Conservation (phyloP, 2,329 filamentous ascomycete genomes). For the Akanthomyces muscarius region DNA sequence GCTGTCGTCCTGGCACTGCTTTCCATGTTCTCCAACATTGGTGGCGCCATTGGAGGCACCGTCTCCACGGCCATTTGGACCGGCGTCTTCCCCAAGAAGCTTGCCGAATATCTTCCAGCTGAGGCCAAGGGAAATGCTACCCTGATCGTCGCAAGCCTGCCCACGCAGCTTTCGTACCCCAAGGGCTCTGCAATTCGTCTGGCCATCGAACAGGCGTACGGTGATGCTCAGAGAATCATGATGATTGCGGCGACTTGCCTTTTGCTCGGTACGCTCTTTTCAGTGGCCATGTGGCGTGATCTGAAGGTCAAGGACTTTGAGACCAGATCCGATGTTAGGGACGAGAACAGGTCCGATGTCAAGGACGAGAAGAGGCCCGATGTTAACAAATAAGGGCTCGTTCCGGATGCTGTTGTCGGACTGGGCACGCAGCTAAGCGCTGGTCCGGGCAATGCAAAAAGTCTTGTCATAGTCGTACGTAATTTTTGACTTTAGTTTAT, state of each 20-base stretch:
- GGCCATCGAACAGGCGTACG: conserved; percentile 4
- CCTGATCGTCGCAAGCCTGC: background rate
- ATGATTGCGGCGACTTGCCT: conserved; percentile 1
- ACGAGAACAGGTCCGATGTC: no score
- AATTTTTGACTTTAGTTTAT: no score
- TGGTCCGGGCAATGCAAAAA: no score
- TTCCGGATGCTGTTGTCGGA: background rate
- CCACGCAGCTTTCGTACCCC: conserved; percentile 4
- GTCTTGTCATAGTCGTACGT: no score
- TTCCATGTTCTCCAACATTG: background rate
- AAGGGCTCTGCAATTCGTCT: background rate
- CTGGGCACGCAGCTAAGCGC: no score
- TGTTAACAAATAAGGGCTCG: background rate
- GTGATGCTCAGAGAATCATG: conserved; percentile 12
- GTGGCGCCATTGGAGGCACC: conserved; percentile 10
- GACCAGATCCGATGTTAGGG: background rate
- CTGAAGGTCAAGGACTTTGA: conserved; percentile 11
- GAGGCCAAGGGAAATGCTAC: background rate
- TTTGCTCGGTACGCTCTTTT: background rate
- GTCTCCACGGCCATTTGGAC: conserved; percentile 11
- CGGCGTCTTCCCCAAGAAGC: background rate
- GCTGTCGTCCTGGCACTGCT: conserved; percentile 4
- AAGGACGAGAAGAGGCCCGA: no score
- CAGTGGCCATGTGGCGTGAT: conserved; percentile 10
- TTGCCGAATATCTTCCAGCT: background rate